A percentile compares a stretch with the other conserved stretches of the same genome.
phyloP scores from a whole-genome alignment of 1,284 basidiomycete species.

The Sphagnurus paluster region DNA sequence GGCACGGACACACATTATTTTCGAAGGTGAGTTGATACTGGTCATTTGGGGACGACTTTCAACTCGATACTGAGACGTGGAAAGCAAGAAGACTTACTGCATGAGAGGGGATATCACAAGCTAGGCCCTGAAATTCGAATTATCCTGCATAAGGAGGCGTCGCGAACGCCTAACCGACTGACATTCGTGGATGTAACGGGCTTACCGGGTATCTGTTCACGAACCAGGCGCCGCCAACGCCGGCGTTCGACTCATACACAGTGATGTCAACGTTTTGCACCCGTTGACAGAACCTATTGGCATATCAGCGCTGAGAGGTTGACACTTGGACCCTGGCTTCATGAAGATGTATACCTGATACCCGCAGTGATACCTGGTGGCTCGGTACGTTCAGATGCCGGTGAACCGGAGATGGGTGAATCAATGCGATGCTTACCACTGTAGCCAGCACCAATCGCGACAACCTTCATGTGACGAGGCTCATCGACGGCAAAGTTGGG shows the following conservation, averaged over 20 bases:
- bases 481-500: conserved; percentile 47
- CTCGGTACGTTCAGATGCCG: background rate
- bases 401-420: background rate
- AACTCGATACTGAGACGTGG: background rate
- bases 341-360: conserved; percentile 39
- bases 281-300: conserved; percentile 50
- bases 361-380: conserved; percentile 51
- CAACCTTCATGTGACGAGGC: conserved; percentile 48
- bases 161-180: background rate
- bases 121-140: no score
- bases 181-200: no score
- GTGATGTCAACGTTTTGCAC: conserved; percentile 53
- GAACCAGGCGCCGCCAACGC: conserved; percentile 62
- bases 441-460: conserved; percentile 55
- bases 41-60: conserved; percentile 8
- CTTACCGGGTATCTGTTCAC: conserved; percentile 40
- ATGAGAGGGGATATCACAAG: conserved; percentile 59
- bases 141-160: no score
- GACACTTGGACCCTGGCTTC: background rate
- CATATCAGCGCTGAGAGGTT: background rate
- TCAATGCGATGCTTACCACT: conserved; percentile 32
- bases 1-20: conserved; percentile 38
- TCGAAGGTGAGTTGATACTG: conserved; percentile 64
- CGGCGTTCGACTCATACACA: conserved; percentile 61
- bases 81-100: conserved; percentile 44